Evolutionary conservation across 257 asterid genomes (phyloP).

Genomic region (Cinchona pubescens): DNA sequence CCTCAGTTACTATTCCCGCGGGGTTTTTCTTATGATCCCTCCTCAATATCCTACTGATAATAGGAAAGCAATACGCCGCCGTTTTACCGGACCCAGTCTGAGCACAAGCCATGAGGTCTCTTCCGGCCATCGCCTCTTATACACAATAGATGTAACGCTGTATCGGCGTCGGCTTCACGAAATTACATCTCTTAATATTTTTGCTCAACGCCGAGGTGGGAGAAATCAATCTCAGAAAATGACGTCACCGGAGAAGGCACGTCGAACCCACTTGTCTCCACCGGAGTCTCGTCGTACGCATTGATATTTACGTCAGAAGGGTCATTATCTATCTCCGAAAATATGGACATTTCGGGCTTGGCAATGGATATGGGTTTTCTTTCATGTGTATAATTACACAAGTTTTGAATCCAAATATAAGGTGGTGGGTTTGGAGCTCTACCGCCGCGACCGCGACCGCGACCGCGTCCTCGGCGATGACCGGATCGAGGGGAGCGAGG

Average conservation of each 20-base stretch:
- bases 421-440: conserved; percentile 1
- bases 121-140: conserved; percentile 62
- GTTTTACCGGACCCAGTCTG: conserved; percentile 89
- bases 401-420: conserved; percentile 16
- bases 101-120: conserved; percentile 85
- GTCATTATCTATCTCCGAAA: conserved; percentile 8
- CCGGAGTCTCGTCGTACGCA: conserved; percentile 36
- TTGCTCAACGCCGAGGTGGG: conserved; percentile 33
- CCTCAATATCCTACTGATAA: conserved; percentile 41
- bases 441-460: background rate
- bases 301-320: background rate
- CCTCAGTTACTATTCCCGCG: background rate
- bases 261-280: conserved; percentile 54
- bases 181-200: conserved; percentile 57
- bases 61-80: conserved; percentile 81
- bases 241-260: conserved; percentile 57
- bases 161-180: conserved; percentile 65
- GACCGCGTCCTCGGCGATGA: conserved; percentile 7
- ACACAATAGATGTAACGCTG: conserved; percentile 69
- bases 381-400: conserved; percentile 8
- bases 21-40: conserved; percentile 7
- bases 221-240: conserved; percentile 48
- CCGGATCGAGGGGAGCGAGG: conserved; percentile 3
- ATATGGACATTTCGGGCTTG: conserved; percentile 8
- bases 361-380: background rate